These are phyloP conservation scores for Curvularia eragrostidis DNA, from an alignment of 2,329 filamentous ascomycete genomes.

Conservation along the genomic window DNA sequence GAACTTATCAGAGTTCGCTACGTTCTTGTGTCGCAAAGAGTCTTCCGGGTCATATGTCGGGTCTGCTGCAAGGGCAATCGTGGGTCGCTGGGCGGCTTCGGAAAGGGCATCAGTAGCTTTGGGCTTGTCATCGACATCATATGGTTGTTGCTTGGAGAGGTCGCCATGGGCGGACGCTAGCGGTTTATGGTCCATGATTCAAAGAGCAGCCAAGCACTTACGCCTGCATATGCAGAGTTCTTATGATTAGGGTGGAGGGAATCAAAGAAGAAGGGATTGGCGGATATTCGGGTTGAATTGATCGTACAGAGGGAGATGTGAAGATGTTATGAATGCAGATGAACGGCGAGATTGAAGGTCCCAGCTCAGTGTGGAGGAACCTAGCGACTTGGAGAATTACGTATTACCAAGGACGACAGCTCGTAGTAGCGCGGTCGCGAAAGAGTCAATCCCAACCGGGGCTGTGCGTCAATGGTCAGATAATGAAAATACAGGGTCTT, in stretches of 20 bases:
- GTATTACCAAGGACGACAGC: slow-evolving; percentile 19
- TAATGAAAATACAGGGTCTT: slow-evolving; percentile 10
- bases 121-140: slow-evolving; percentile 20
- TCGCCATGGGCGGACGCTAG: slow-evolving; percentile 19
- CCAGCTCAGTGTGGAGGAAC: slow-evolving; percentile 10
- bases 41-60: slow-evolving; percentile 29
- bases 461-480: slow-evolving; percentile 19
- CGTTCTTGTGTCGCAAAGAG: slow-evolving; percentile 18
- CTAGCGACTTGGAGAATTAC: slow-evolving; percentile 20
- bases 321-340: slow-evolving; percentile 2
- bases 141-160: slow-evolving; percentile 21
- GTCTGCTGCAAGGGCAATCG: slow-evolving; percentile 30
- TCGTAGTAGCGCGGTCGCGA: slow-evolving; percentile 14
- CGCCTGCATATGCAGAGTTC: slow-evolving; percentile 11
- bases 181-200: slow-evolving; percentile 27
- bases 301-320: not conserved
- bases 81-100: slow-evolving; percentile 28
- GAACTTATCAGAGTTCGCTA: slow-evolving; percentile 23
- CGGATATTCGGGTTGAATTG: not conserved
- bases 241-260: not conserved
- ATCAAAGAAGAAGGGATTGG: not conserved
- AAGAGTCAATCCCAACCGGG: slow-evolving; percentile 7
- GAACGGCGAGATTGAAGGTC: slow-evolving; percentile 5
- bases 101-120: slow-evolving; percentile 22
- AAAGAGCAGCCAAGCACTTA: slow-evolving; percentile 19